Base-by-base conservation (phyloP, 768 basidiomycete species). In the Boletus tylopilopsis region DNA sequence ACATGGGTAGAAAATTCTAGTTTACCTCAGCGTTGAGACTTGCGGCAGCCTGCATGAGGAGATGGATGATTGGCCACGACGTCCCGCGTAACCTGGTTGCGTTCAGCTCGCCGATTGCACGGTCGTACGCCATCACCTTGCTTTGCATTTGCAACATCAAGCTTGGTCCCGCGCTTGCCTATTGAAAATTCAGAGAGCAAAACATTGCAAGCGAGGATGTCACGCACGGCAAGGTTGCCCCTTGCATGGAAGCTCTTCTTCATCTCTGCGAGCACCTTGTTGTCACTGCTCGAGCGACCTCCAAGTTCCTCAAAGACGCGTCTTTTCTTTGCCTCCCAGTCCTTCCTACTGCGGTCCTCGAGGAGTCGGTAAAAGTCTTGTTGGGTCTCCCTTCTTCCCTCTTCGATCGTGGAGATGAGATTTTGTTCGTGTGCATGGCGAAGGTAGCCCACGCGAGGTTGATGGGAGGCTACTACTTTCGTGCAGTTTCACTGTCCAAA, bases 61-160 rank as follows among this genome's bases (percentile, higher is more conserved):
- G 71, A 57, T 90, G 86, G 8, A 92, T 70, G 51, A 93, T 76
- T 6, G 90, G 88, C 65, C 78, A 92, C 2, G 85, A 90, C 6
- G 76, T 82, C 16, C 81, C 85, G 3, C 84, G 79, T 16, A 85
- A 70, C 36, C 93, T 75, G 1, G 88, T 79, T 33, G 75, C 68
- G 71, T 96, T 94, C 43, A 97, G 72, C 21, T 90, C 82, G 7
- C 79, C 73, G 36, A 97, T 73, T 27, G 89, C 84, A 41, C 82
- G 81, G 72, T 94, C 90, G 66, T 97, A 99, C 12, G 83, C 85
- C 87, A 97, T 91, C 94, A 97, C 94, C 70, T 90, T 90, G 68
- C 79, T 83, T 67, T 94, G 93, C 85, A 88, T 88, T 62, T 90
- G 87, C 34, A 89, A 66, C 13, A 76, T 81, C 19, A 85, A 69